Percentiles rank a stretch among this genome's conserved stretches.
Evolutionary conservation across 2,329 filamentous ascomycete species (phyloP).

Genomic region (Fusarium tjaetaba): DNA sequence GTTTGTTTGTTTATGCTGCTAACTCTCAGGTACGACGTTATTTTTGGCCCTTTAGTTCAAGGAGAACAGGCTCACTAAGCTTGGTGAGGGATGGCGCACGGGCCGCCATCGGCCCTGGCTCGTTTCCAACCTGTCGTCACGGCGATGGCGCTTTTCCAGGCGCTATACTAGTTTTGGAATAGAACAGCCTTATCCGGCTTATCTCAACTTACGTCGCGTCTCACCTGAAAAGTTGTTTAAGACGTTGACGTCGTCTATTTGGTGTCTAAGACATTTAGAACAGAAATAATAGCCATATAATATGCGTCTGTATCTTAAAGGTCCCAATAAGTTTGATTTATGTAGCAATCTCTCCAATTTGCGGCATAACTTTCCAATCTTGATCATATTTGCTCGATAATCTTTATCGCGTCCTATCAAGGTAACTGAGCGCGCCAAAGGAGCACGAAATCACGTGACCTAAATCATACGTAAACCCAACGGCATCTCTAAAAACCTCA

Average conservation of each 20-base stretch:
- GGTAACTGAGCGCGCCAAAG: constrained; percentile 3
- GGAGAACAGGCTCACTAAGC: constrained; percentile 20
- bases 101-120: constrained; percentile 25
- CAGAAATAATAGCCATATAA: not conserved
- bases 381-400: not conserved
- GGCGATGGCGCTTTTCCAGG: constrained; percentile 44
- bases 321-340: not conserved
- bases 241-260: constrained; percentile 15
- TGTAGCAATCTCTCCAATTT: not conserved
- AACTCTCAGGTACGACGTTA: constrained; percentile 36
- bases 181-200: constrained; percentile 8
- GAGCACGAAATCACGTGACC: constrained; percentile 39
- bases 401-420: constrained; percentile 16
- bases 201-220: constrained; percentile 34
- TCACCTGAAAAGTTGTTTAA: constrained; percentile 27
- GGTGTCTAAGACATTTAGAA: not conserved
- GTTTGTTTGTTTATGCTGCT: constrained; percentile 50
- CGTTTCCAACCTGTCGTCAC: constrained; percentile 44
- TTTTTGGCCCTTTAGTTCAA: constrained; percentile 40
- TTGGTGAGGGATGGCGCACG: constrained; percentile 40
- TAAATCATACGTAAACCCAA: not conserved
- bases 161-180: constrained; percentile 1
- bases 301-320: not conserved
- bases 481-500: constrained; percentile 6
- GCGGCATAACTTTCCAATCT: constrained; percentile 5